phyloP scores from a whole-genome alignment of 2,329 filamentous ascomycete species.

The Cercospora zeina region DNA sequence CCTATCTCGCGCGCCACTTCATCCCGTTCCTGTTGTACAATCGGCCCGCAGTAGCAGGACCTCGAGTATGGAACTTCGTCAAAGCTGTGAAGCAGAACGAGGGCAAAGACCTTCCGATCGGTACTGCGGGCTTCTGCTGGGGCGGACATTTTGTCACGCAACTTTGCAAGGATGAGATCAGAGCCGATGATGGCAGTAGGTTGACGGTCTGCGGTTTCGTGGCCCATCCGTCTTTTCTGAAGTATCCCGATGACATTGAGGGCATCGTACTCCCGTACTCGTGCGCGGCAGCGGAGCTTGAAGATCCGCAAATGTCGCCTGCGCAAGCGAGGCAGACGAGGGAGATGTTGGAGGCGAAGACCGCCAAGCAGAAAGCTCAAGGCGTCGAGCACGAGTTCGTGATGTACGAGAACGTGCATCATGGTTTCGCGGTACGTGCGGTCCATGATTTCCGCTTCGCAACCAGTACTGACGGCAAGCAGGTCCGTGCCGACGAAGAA shows the following conservation, averaged over 20 bases:
- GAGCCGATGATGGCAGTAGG: conserved; percentile 35
- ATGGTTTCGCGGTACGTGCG: conserved; percentile 41
- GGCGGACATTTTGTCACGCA: conserved; percentile 41
- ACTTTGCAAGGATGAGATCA: conserved; percentile 38
- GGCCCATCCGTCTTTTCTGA: conserved; percentile 42
- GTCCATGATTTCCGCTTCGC: neutral
- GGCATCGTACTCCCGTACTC: conserved; percentile 40
- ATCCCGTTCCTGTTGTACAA: conserved; percentile 35
- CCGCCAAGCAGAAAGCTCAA: conserved; percentile 36
- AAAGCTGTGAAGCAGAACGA: conserved; percentile 36
- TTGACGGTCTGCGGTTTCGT: conserved; percentile 41
- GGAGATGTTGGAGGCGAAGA: conserved; percentile 40
- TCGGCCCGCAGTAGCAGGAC: conserved; percentile 32
- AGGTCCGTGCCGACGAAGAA: conserved; percentile 38
- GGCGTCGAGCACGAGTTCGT: conserved; percentile 44
- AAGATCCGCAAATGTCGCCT: conserved; percentile 36
- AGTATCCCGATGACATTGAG: conserved; percentile 41
- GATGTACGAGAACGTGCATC: conserved; percentile 41
- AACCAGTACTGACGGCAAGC: neutral
- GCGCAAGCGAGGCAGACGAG: conserved; percentile 40
- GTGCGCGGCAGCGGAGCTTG: conserved; percentile 39
- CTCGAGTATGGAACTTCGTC: conserved; percentile 36
- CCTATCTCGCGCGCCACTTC: conserved; percentile 30
- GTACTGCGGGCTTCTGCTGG: conserved; percentile 34
- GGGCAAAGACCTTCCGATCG: conserved; percentile 32